Conservation (phyloP, 345 rosid species). For the Balakata baccata region DNA sequence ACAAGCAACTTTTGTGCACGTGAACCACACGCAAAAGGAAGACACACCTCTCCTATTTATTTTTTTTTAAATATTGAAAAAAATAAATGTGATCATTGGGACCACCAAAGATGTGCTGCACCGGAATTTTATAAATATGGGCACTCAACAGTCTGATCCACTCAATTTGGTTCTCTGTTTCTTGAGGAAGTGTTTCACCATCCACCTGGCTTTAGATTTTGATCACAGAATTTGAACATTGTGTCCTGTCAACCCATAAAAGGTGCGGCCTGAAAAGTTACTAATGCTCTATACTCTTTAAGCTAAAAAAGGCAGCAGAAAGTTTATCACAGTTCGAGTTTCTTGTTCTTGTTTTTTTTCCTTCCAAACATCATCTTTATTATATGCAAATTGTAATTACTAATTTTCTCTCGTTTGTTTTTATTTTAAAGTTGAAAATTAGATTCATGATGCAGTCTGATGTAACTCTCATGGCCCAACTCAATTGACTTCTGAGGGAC, state of each 20-base stretch:
- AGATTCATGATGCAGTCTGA: not conserved
- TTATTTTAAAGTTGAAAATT: no score
- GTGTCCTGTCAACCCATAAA: not conserved
- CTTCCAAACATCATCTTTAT: no score
- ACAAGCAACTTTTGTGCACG: slow-evolving; percentile 15
- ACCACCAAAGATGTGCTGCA: slow-evolving; percentile 28
- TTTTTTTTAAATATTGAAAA: not conserved
- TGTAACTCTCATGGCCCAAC: slow-evolving; percentile 3
- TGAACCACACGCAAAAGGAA: slow-evolving; percentile 25
- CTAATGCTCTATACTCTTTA: no score
- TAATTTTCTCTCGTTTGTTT: no score
- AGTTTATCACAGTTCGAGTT: no score
- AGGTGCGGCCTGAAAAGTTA: no score
- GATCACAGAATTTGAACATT: not conserved
- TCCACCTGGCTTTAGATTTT: not conserved
- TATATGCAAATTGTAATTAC: no score
- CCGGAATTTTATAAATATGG: slow-evolving; percentile 17
- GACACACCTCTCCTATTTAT: not conserved
- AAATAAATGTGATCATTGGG: no score
- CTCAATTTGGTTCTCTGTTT: not conserved
- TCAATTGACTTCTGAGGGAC: not conserved
- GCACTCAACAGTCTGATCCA: not conserved
- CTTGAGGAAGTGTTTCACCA: not conserved
- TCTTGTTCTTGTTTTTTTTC: no score
- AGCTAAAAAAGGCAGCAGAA: no score